These are phyloP conservation scores for Penicillium sp. DNA, from an alignment of 2,329 filamentous ascomycete genomes.

Conservation along the genomic window DNA sequence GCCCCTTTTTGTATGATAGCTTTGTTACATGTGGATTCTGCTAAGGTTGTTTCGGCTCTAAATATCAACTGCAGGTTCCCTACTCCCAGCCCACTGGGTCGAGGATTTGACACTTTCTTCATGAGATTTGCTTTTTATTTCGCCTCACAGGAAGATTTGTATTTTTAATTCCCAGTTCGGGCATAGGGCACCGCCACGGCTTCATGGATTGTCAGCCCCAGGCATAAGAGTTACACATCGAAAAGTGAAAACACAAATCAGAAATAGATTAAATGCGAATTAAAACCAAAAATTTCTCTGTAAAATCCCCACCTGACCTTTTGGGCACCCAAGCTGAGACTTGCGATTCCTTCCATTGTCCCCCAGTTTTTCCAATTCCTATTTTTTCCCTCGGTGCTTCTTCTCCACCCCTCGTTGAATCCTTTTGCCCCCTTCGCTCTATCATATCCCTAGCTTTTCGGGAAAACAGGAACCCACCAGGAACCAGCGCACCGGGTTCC, in stretches of 20 bases:
- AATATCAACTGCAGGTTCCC: not conserved
- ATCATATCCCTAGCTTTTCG: constrained; percentile 13
- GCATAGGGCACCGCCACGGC: constrained; percentile 14
- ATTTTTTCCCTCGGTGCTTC: not conserved
- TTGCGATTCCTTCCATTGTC: not conserved
- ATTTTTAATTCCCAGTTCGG: not conserved
- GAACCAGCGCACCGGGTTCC: constrained; percentile 23
- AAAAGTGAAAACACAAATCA: constrained; percentile 1
- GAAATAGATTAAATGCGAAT: constrained; percentile 4
- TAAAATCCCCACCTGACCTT: constrained; percentile 9
- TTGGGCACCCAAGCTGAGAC: not conserved
- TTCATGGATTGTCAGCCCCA: constrained; percentile 23
- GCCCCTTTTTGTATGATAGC: not conserved
- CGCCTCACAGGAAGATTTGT: not conserved
- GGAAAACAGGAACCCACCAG: constrained; percentile 16
- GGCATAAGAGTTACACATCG: constrained; percentile 23
- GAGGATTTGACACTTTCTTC: not conserved
- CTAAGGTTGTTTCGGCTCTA: not conserved
- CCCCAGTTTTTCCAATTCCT: not conserved
- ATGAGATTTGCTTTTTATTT: not conserved
- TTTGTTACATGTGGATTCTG: not conserved
- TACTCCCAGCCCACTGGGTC: constrained; percentile 1
- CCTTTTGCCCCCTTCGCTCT: not conserved
- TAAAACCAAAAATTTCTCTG: not conserved
- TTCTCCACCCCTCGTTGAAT: not conserved